phyloP scores from a whole-genome alignment of 2,329 filamentous ascomycete species.

The Truncatella angustata region DNA sequence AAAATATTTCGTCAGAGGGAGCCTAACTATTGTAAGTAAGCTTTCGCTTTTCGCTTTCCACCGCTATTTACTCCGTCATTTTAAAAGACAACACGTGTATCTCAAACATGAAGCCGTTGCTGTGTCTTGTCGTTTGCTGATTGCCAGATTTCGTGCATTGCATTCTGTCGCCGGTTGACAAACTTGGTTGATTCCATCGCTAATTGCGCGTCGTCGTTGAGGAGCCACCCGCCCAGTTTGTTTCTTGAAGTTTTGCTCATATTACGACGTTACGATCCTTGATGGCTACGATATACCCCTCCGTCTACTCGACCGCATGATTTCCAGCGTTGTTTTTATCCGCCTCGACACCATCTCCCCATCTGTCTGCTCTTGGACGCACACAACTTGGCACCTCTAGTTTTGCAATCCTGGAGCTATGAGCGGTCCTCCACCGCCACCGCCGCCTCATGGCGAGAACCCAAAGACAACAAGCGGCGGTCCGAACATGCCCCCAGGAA shows the following conservation, averaged over 20 bases:
- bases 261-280: conserved; percentile 13
- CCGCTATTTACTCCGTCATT: too few species aligned
- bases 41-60: not conserved
- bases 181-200: too few species aligned
- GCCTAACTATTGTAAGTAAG: not conserved
- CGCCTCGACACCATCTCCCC: too few species aligned
- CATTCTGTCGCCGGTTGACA: too few species aligned
- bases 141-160: too few species aligned
- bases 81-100: not conserved
- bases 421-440: conserved; percentile 45
- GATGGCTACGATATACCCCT: conserved; percentile 13
- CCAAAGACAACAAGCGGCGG: conserved; percentile 66
- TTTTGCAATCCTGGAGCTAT: conserved; percentile 1
- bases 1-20: not conserved
- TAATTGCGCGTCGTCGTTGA: too few species aligned
- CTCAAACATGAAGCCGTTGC: too few species aligned
- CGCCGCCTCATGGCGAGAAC: conserved; percentile 80
- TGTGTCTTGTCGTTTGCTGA: too few species aligned
- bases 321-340: not conserved
- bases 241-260: not conserved
- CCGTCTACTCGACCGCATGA: not conserved
- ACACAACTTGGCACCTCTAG: not conserved
- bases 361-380: too few species aligned
- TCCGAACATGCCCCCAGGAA: conserved; percentile 72
- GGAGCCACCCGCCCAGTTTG: too few species aligned